Conservation (phyloP, 2,329 filamentous ascomycete genomes). For the Arthroderma sp. region DNA sequence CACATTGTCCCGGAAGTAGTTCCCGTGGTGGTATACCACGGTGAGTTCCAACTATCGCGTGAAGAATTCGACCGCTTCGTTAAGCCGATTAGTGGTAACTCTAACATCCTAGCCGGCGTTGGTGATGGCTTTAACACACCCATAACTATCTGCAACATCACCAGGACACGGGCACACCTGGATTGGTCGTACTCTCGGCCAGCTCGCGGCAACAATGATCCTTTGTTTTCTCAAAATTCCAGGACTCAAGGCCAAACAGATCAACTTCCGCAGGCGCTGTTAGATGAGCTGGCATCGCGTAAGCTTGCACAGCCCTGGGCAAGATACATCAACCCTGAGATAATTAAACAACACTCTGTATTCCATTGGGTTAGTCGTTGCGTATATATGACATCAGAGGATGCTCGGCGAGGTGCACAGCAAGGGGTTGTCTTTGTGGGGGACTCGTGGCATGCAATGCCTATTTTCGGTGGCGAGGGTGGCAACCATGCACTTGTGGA, state of each 20-base stretch:
- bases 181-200: not conserved
- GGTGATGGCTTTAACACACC: not conserved
- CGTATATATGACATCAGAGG: not conserved
- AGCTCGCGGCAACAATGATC: not conserved
- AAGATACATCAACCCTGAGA: not conserved
- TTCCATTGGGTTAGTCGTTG: not conserved
- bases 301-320: not conserved
- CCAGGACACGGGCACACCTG: not conserved
- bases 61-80: not conserved
- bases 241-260: not conserved
- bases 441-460: not conserved
- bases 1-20: not conserved
- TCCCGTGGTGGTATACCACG: not conserved
- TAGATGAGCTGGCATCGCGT: not conserved
- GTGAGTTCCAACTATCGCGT: not conserved
- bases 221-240: not conserved
- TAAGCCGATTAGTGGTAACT: not conserved
- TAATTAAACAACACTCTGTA: not conserved
- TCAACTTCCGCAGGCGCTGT: not conserved
- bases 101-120: not conserved
- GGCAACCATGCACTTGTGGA: not conserved
- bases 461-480: not conserved
- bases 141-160: not conserved
- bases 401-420: not conserved
- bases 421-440: not conserved